Conservation (phyloP, 1,284 basidiomycete species). For the Agroathelia rolfsii region DNA sequence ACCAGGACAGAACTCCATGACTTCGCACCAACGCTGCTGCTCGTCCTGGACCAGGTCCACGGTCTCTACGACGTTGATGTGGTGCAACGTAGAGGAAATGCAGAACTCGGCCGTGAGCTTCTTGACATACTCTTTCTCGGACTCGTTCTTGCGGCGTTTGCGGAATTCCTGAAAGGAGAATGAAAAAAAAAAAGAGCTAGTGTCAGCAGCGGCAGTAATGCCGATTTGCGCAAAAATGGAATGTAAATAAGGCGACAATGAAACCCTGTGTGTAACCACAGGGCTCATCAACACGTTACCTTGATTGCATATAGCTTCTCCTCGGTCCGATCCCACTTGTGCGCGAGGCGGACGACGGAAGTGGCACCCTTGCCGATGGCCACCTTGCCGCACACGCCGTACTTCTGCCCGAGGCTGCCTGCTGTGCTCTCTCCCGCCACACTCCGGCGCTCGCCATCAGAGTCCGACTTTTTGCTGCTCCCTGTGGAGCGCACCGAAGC, state of each 20-base stretch:
- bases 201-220: conserved; percentile 2
- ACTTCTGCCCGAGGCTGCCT: conserved; percentile 76
- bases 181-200: not conserved
- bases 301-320: conserved; percentile 99
- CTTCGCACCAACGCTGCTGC: conserved; percentile 94
- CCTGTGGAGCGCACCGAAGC: conserved; percentile 60
- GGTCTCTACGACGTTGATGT: conserved; percentile 95
- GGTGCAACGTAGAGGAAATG: conserved; percentile 95
- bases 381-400: conserved; percentile 93
- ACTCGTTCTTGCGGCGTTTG: conserved; percentile 95
- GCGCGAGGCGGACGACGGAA: conserved; percentile 89
- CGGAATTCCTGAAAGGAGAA: conserved; percentile 73
- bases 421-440: conserved; percentile 53
- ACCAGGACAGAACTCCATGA: conserved; percentile 99
- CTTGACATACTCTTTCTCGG: conserved; percentile 99
- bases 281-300: conserved; percentile 36
- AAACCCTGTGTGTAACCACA: conserved; percentile 1
- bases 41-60: conserved; percentile 99
- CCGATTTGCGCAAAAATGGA: conserved; percentile 1
- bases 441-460: conserved; percentile 53
- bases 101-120: conserved; percentile 99
- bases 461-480: conserved; percentile 60
- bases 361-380: conserved; percentile 98
- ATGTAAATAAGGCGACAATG: conserved; percentile 6
- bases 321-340: conserved; percentile 96